Evolutionary conservation across 306 rosid species (phyloP).

Genomic region (Medicago lupulina): DNA sequence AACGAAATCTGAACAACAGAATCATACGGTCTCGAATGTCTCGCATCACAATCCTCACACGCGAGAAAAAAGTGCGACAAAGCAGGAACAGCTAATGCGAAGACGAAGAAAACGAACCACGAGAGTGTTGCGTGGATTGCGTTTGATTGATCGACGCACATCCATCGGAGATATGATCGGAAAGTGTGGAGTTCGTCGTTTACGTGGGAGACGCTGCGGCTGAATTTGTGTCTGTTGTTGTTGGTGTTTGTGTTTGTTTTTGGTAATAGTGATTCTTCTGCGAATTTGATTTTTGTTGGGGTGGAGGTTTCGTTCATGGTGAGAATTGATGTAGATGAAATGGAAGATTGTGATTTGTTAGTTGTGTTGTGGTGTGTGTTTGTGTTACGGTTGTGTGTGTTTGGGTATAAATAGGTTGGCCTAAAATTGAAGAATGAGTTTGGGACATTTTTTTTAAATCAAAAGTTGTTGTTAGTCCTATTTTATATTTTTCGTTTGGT

Average conservation of each 20-base stretch:
- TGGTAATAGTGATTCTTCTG: conserved; percentile 42
- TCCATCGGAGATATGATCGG: conserved; percentile 81
- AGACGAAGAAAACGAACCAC: conserved; percentile 69
- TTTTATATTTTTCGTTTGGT: too few relatives aligned
- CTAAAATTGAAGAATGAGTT: not conserved
- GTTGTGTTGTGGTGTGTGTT: not conserved
- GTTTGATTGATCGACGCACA: conserved; percentile 92
- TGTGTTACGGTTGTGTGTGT: not conserved
- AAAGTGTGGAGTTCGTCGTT: conserved; percentile 77
- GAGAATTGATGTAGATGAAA: conserved; percentile 4
- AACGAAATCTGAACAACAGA: conserved; percentile 75
- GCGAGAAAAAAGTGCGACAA: conserved; percentile 69
- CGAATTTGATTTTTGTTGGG: conserved; percentile 33
- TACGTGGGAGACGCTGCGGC: conserved; percentile 58
- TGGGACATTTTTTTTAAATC: not conserved
- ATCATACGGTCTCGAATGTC: conserved; percentile 74
- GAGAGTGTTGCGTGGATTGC: conserved; percentile 62
- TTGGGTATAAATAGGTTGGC: conserved; percentile 10
- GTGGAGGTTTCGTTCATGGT: conserved; percentile 6
- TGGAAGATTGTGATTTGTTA: not conserved
- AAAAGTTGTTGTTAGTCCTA: too few relatives aligned
- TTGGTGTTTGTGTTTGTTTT: not conserved
- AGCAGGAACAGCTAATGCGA: conserved; percentile 65
- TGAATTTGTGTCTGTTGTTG: not conserved
- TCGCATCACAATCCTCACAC: conserved; percentile 67